Percentiles rank a stretch among this genome's conserved stretches.
Conservation (phyloP, 305 asterid genomes). For the Solanum hybrid region DNA sequence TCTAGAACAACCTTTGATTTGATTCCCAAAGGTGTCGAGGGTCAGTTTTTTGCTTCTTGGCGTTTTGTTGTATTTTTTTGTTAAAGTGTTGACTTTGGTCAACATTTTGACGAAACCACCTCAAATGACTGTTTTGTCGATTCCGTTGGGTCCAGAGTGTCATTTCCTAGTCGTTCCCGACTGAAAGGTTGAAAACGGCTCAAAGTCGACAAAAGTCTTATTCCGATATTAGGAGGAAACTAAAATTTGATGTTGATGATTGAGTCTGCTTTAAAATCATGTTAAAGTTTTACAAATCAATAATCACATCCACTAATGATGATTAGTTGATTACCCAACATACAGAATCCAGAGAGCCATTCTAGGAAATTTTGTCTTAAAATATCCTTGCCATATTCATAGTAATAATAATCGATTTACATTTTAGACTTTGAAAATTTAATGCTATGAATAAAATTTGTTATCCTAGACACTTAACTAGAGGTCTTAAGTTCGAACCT, state of each 20-base stretch:
- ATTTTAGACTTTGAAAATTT: not conserved
- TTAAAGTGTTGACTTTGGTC: not conserved
- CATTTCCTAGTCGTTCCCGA: not conserved
- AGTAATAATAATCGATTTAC: not conserved
- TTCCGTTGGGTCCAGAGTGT: not conserved
- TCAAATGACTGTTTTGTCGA: not conserved
- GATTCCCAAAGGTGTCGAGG: not conserved
- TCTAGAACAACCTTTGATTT: not conserved
- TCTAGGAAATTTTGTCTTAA: not conserved
- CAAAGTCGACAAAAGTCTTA: not conserved
- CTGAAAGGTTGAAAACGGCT: not conserved
- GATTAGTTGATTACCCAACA: not conserved
- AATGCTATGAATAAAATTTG: not conserved
- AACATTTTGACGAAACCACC: not conserved
- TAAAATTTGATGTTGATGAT: not conserved
- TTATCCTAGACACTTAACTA: not conserved
- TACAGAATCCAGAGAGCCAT: not conserved
- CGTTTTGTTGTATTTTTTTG: not conserved
- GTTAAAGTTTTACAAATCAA: not conserved
- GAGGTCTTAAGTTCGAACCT: not conserved
- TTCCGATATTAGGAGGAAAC: not conserved
- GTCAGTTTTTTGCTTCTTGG: not conserved
- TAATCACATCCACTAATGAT: not conserved
- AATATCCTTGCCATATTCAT: not conserved
- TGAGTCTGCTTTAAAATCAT: not conserved